These are phyloP conservation scores for Penicillium nucicola DNA, from an alignment of 495 filamentous ascomycete genomes.

Conservation along the genomic window DNA sequence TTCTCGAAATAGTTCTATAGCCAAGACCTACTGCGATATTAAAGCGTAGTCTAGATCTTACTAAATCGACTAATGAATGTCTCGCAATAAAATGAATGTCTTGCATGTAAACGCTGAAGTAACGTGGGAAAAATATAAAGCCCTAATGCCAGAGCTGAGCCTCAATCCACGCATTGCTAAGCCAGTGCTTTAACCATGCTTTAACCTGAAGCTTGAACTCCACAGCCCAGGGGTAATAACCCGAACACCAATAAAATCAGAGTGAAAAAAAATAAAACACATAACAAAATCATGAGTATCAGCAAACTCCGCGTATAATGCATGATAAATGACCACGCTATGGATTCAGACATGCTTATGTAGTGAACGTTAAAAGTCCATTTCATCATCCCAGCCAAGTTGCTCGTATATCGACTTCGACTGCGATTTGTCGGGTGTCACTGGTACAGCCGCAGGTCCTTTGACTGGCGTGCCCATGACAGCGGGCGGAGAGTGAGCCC, in stretches of 20 bases:
- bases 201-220: neutral
- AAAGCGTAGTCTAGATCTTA: too few species aligned
- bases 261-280: neutral
- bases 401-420: constrained; percentile 61
- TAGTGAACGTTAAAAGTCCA: constrained; percentile 32
- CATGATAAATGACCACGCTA: constrained; percentile 1
- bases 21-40: neutral
- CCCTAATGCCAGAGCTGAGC: neutral
- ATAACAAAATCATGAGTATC: neutral
- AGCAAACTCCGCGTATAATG: neutral
- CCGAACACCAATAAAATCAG: constrained; percentile 1
- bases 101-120: neutral
- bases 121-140: constrained; percentile 1
- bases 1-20: too few species aligned
- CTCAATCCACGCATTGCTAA: neutral
- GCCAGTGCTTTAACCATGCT: neutral
- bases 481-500: constrained; percentile 12
- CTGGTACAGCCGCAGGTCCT: constrained; percentile 23
- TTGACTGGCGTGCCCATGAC: constrained; percentile 24
- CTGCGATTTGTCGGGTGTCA: constrained; percentile 42
- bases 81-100: neutral
- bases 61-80: too few species aligned
- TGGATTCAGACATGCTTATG: constrained; percentile 3
- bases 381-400: constrained; percentile 73
- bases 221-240: neutral